These are phyloP conservation scores for Coniophora puteana DNA, from an alignment of 1,284 basidiomycete species.

Conservation along the genomic window DNA sequence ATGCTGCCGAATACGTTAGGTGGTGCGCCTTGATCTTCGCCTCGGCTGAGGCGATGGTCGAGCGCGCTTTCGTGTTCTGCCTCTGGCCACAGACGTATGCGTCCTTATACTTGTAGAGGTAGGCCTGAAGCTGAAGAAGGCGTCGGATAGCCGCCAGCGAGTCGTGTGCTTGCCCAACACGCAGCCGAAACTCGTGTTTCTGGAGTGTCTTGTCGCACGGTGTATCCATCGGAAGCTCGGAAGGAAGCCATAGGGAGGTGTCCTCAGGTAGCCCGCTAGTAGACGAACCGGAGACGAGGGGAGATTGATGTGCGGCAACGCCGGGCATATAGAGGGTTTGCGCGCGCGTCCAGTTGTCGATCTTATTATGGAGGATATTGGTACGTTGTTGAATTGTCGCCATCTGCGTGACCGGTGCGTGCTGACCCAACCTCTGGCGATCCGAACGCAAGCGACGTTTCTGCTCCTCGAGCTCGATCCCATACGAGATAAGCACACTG, in stretches of 20 bases:
- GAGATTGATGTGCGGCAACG: not conserved
- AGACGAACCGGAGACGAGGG: not conserved
- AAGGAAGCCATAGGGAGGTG: not conserved
- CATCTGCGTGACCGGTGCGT: not conserved
- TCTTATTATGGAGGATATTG: not conserved
- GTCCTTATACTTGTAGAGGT: not conserved
- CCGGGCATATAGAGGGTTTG: not conserved
- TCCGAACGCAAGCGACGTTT: not conserved
- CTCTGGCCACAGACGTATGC: not conserved
- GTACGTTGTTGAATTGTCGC: not conserved
- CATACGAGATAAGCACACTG: not conserved
- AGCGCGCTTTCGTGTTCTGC: not conserved
- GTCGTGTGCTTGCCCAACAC: not conserved
- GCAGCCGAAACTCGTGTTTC: not conserved
- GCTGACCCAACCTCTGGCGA: not conserved
- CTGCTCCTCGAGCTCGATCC: slow-evolving; percentile 1
- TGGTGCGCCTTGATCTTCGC: not conserved
- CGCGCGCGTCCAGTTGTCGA: not conserved
- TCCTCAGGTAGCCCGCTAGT: not conserved
- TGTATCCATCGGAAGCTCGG: not conserved
- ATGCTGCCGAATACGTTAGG: not conserved
- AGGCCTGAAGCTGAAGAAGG: not conserved
- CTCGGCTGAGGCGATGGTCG: not conserved
- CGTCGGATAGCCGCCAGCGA: not conserved
- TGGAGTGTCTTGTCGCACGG: not conserved